Evolutionary conservation across 108 stramenopile genomes (phyloP).

Genomic region (Skeletonema menzelii): DNA sequence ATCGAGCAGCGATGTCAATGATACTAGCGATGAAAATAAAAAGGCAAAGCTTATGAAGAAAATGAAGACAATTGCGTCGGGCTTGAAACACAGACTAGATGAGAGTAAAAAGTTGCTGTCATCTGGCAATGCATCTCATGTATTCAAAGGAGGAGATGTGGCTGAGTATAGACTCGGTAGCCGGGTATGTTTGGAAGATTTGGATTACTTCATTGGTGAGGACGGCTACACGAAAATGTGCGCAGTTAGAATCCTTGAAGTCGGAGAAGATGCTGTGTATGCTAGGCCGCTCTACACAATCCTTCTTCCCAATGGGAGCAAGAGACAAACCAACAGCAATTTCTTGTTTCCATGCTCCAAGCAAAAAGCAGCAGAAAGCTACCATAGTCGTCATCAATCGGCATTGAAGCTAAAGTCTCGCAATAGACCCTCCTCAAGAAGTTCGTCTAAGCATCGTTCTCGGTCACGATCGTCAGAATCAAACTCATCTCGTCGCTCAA

Average conservation of each 20-base stretch:
- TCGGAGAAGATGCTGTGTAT: not conserved
- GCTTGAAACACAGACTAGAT: not conserved
- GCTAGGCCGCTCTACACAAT: not conserved
- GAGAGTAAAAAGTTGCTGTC: not conserved
- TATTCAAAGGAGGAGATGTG: not conserved
- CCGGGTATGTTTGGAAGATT: not conserved
- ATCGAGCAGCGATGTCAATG: not conserved
- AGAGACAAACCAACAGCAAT: not conserved
- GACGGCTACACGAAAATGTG: not conserved
- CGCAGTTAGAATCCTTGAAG: not conserved
- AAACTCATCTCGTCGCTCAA: not conserved
- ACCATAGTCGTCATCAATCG: not conserved
- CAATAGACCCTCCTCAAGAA: not conserved
- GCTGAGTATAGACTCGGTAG: not conserved
- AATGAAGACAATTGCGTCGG: not conserved
- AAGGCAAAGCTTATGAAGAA: not conserved
- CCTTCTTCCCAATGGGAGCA: not conserved
- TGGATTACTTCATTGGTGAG: not conserved
- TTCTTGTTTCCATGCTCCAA: not conserved
- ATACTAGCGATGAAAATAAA: not conserved
- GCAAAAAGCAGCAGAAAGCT: not conserved
- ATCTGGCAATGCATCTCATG: not conserved
- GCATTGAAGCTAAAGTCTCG: not conserved
- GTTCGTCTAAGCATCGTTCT: not conserved
- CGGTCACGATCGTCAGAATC: not conserved